phyloP scores from a whole-genome alignment of 2,329 filamentous ascomycete species.

The Aspergillus sp. region DNA sequence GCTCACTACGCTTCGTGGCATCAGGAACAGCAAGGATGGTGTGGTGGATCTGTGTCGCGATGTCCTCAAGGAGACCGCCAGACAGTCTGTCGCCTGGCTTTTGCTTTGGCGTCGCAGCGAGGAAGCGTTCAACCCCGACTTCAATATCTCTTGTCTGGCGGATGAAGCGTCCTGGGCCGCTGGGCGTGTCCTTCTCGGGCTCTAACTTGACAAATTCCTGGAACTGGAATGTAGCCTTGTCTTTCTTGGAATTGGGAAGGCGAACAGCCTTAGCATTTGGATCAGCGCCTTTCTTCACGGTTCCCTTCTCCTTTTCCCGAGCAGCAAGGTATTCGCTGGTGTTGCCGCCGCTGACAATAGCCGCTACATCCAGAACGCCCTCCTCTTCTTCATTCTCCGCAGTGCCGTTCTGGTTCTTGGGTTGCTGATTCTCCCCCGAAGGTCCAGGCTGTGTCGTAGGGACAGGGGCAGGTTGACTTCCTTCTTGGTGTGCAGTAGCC shows the following conservation, averaged over 20 bases:
- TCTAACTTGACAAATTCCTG: slow-evolving; percentile 59
- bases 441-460: slow-evolving; percentile 60
- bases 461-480: slow-evolving; percentile 55
- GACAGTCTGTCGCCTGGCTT: slow-evolving; percentile 32
- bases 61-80: slow-evolving; percentile 74
- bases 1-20: slow-evolving; percentile 75
- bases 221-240: slow-evolving; percentile 61
- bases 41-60: slow-evolving; percentile 80
- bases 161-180: slow-evolving; percentile 52
- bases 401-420: slow-evolving; percentile 54
- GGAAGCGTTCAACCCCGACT: slow-evolving; percentile 62
- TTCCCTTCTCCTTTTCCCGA: slow-evolving; percentile 61
- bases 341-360: slow-evolving; percentile 64
- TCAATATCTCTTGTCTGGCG: slow-evolving; percentile 58
- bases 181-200: slow-evolving; percentile 50
- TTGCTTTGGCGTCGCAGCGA: slow-evolving; percentile 50
- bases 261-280: slow-evolving; percentile 50
- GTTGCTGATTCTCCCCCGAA: slow-evolving; percentile 53
- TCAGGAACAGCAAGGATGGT: slow-evolving; percentile 81
- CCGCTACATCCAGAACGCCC: slow-evolving; percentile 64
- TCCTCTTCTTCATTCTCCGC: slow-evolving; percentile 58
- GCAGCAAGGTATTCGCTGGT: slow-evolving; percentile 63
- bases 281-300: slow-evolving; percentile 53
- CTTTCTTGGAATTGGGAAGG: slow-evolving; percentile 60
- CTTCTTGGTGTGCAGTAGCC: slow-evolving; percentile 40